Conservation (phyloP, 2,329 filamentous ascomycete genomes). For the Cytospora piceicola region DNA sequence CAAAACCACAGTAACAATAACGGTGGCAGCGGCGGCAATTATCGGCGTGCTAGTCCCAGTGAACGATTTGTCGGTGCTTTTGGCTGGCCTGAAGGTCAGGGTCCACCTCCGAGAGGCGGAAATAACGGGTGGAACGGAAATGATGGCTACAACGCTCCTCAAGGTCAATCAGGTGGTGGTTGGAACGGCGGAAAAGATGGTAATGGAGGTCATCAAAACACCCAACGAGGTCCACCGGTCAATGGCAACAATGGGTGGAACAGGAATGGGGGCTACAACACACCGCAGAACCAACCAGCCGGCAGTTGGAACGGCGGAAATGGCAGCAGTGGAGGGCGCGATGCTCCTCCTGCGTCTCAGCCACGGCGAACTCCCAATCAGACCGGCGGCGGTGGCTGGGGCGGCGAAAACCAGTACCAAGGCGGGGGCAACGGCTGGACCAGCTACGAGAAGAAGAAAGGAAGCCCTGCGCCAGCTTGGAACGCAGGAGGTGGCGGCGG, state of each 20-base stretch:
- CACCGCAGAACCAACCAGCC: background rate
- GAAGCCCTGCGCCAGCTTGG: background rate
- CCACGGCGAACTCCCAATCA: background rate
- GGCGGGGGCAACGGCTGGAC: background rate
- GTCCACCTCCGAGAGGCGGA: background rate
- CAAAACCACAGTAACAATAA: background rate
- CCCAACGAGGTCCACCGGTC: background rate
- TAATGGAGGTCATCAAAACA: background rate
- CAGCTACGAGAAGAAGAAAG: conserved; percentile 5
- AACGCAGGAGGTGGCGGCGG: background rate
- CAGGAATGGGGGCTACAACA: background rate
- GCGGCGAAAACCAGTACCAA: background rate
- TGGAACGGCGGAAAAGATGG: background rate
- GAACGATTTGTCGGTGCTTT: conserved; percentile 9
- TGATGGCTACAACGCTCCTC: background rate
- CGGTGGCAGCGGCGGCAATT: background rate
- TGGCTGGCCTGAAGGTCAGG: conserved; percentile 13
- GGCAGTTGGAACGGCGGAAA: background rate
- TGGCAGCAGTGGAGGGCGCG: background rate
- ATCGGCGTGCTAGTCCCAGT: background rate
- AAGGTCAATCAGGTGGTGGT: too few species aligned
- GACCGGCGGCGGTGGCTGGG: conserved; percentile 7
- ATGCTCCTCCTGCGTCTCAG: background rate
- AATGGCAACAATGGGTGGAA: background rate
- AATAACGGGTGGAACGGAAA: background rate